Evolutionary conservation across 179 eudicot genomes (phyloP), one percentile per base, ranked within the genome.

Genomic region (Dionaea muscipula): DNA sequence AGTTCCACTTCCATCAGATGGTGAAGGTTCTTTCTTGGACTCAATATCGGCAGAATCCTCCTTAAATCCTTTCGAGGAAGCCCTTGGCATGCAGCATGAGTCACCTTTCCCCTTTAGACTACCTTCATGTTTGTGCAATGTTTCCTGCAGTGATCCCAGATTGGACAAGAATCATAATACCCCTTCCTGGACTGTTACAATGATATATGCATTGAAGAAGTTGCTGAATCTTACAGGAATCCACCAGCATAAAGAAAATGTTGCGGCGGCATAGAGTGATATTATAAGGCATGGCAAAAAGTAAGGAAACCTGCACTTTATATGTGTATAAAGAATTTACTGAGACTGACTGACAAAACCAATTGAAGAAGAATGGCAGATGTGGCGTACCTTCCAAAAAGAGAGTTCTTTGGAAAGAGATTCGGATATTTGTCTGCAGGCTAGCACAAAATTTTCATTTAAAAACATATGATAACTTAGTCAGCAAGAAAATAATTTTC

Each of bases 231-330:
- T 22, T 60, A 60, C 64, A 26, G 64, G 55, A 10, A 60, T 45
- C 56, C 55, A 60, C 48, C 55, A 51, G 38, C 56, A 60, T 31
- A 51, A 25, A 37, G 48, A 55, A 38, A 60, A 51, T 35, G 27
- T 28, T 21, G 19, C 64, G 10, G 25, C 56, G n/a, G 67, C 53
- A 47, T 47, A 55, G 25, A 55, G 25, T 10, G 67, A 63, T 44
- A 63, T 63, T 11, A 45, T 17, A 46, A 55, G 54, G 47, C 67
- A 63, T 24, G 67, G 67, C 24, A 63, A 22, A 31, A 63, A 55
- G 67, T 55, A 63, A 44, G 67, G 67, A 63, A 63, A 63, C 53
- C 67, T 63, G 60, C 67, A 63, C 3, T 20, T 26, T 8, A 10
- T 19, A 7, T 33, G 15, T 37, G 21, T 1, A 52, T 17, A 4